phyloP scores from a whole-genome alignment of 352 stramenopile genomes.

The Phytophthora agathidicida region DNA sequence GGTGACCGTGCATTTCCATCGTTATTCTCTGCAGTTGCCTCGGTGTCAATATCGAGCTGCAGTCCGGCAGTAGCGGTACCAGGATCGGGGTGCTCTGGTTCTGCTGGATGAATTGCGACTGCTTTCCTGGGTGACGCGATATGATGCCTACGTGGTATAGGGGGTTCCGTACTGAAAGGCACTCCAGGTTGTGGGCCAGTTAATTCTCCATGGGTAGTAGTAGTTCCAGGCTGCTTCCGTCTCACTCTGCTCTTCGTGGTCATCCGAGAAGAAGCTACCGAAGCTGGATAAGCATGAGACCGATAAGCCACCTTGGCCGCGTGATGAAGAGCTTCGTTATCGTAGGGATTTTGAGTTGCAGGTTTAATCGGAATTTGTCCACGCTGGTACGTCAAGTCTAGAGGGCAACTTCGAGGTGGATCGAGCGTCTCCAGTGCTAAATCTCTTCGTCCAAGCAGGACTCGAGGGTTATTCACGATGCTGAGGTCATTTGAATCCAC shows the following conservation, averaged over 20 bases:
- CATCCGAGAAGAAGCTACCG: conserved; percentile 22
- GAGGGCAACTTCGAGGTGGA: conserved; percentile 15
- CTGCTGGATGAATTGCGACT: conserved; percentile 20
- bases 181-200: conserved; percentile 38
- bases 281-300: conserved; percentile 17
- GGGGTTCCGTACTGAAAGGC: conserved; percentile 39
- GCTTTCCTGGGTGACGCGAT: conserved; percentile 44
- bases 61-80: neutral
- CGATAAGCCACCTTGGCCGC: conserved; percentile 19
- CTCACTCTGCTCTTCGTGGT: conserved; percentile 32
- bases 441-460: conserved; percentile 15
- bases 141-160: neutral
- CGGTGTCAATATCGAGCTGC: conserved; percentile 18
- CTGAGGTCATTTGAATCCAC: conserved; percentile 14
- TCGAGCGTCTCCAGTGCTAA: conserved; percentile 10
- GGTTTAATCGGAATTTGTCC: conserved; percentile 26
- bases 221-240: conserved; percentile 13
- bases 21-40: neutral
- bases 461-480: conserved; percentile 1
- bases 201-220: neutral
- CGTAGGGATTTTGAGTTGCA: conserved; percentile 8
- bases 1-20: conserved; percentile 3
- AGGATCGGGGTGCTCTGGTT: neutral
- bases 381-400: conserved; percentile 28
- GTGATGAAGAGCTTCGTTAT: conserved; percentile 17